Percentiles rank a stretch among this genome's conserved stretches.
Evolutionary conservation across 148 eudicot genomes (phyloP).

Genomic region (Pouteria glomerata): DNA sequence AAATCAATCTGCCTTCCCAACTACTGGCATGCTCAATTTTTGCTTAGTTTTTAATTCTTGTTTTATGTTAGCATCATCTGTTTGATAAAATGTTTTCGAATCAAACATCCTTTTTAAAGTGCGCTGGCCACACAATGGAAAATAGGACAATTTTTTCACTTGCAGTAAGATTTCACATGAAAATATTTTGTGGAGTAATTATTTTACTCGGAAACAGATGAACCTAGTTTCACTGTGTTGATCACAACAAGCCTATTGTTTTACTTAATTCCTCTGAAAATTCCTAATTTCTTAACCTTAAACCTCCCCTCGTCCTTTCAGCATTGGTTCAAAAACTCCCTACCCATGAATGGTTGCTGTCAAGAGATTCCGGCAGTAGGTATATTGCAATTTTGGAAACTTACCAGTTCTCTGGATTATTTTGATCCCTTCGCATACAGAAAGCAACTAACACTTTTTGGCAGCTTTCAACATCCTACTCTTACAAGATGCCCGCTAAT

Average conservation of each 20-base stretch:
- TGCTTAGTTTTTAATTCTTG: too few relatives aligned
- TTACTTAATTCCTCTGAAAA: not conserved
- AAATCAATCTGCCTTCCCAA: too few relatives aligned
- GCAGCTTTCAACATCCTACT: not conserved
- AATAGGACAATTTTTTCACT: too few relatives aligned
- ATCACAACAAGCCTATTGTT: not conserved
- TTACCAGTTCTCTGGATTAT: not conserved
- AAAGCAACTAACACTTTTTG: not conserved
- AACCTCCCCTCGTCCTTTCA: not conserved
- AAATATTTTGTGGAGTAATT: too few relatives aligned
- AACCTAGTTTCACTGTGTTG: not conserved
- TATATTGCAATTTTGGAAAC: not conserved
- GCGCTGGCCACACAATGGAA: too few relatives aligned
- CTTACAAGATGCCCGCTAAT: not conserved
- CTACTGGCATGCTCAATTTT: too few relatives aligned
- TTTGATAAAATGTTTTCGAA: too few relatives aligned
- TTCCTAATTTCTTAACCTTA: slow-evolving; percentile 5
- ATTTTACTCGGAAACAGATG: too few relatives aligned
- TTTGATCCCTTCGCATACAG: not conserved
- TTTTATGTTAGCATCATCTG: too few relatives aligned
- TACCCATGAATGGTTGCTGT: not conserved
- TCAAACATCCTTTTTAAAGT: too few relatives aligned
- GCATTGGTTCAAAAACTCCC: not conserved
- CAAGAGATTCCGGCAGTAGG: too few relatives aligned
- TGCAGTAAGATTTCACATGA: too few relatives aligned